Base-by-base conservation (phyloP, 768 basidiomycete species). In the Pulveroboletus frians region DNA sequence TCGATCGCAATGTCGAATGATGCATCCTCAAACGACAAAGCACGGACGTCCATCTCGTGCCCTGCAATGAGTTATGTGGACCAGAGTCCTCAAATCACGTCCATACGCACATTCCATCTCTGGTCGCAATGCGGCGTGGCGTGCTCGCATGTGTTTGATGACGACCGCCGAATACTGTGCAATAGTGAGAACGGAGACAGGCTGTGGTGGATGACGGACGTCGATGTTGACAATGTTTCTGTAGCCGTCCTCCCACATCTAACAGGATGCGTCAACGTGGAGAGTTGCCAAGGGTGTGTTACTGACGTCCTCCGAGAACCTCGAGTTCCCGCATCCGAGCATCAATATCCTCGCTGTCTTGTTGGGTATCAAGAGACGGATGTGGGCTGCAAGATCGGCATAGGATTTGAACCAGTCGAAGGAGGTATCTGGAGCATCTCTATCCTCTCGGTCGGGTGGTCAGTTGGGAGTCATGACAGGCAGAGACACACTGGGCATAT, bases 341-440 rank as follows among this genome's bases (percentile, higher is more conserved):
- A 92, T 85, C 39, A 92, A 66, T 54, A 92, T 85, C 21, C 75
- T 72, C 2, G 81, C 74, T 4, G 62, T 60, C 63, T 76, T 84
- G 52, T 79, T 68, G 0, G 86, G 87, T 18, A 92, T 76, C 29
- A 85, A 69, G 30, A 76, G 76, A 35, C 75, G 74, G 17, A 92
- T 65, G 17, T 84, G 66, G 41, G 75, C 66, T 7, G 82, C 76
- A n/a, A 92, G 71, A 49, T 92, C 88, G 2, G 66, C 64, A 58
- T 91, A 92, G 9, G 82, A 80, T 64, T 89, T 91, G 73, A 91
- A 91, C 90, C 90, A 92, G 68, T 92, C 90, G 53, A 87, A 91
- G 6, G 77, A 71, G 4, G 69, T 69, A n/a, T 79, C 78, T 15
- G 75, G 71, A 5, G 72, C 61, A 65, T 85, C 83, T 58, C 86